Base-by-base conservation (phyloP, 805 yeast genomes). In the Wickerhamomyces queroliae region DNA sequence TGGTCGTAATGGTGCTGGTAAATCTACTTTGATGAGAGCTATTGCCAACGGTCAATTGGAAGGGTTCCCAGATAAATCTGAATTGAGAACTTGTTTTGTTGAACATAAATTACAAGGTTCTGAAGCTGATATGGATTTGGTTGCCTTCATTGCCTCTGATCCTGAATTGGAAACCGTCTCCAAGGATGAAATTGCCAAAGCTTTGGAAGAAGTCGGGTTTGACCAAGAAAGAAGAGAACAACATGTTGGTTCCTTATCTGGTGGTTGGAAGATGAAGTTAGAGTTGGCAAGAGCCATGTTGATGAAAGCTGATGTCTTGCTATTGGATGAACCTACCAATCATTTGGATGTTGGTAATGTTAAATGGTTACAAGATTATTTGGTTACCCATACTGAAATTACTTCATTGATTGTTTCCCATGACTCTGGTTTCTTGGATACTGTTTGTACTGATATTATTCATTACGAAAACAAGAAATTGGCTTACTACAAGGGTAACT, bases 211-310 rank as follows among this genome's bases (percentile, higher is more conserved):
- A 37, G 98, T 91, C 62, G 98, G 98, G 2, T 91, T 91, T 63
- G 82, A 93, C 50, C 93, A 83, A 41, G 91, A 82, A 58, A 80
- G 96, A 69, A 77, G 95, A 61, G 75, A 76, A 23, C 97, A 90
- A 67, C 76, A 86, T 35, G 96, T 93, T 42, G 96, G 96, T 29
- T 86, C 97, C 2, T 70, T 91, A 43, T 87, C 96, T 33, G 99
- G 99, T 65, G 99, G 99, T 64, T 91, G 99, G 99, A 93, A 93
- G 68, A 91, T 91, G 99, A 91, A 91, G 69, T 76, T 91, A 52
- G 98, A 90, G 67, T 73, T 91, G 56, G 99, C 98, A n/a, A 83
- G 97, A 69, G 99, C 98, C 27, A 90, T 91, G 96, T 72, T 91
- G 52, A 86, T 89, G 88, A 88, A 82, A 64, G 99, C 98, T 26